These are phyloP conservation scores for Neurospora sp. DNA, from an alignment of 495 filamentous ascomycete species.

Conservation along the genomic window DNA sequence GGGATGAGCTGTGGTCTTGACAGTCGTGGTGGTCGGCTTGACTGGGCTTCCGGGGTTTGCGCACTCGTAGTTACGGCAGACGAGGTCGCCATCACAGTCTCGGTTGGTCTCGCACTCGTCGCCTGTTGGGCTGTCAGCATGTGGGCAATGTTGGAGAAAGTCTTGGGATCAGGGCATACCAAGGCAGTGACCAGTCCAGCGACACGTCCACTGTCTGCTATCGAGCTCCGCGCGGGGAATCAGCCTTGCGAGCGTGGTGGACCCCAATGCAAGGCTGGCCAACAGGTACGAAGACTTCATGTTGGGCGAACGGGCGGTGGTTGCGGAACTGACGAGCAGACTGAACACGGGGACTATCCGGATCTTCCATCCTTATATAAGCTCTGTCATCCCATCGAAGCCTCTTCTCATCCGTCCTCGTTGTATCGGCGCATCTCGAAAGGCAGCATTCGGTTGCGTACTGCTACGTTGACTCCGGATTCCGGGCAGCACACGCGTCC, in stretches of 20 bases:
- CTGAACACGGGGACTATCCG: no score
- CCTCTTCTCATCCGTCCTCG: background rate
- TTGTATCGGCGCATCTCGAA: background rate
- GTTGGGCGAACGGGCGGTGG: background rate
- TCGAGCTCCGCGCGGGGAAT: background rate
- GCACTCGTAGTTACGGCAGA: slow-evolving; percentile 7
- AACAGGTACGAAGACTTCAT: background rate
- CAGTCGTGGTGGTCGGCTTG: slow-evolving; percentile 2
- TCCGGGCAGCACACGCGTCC: background rate
- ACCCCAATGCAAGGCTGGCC: background rate
- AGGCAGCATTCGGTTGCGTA: background rate
- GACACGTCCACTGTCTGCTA: slow-evolving; percentile 2
- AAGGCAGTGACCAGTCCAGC: slow-evolving; percentile 18
- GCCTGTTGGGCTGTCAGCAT: slow-evolving; percentile 8
- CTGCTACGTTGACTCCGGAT: background rate
- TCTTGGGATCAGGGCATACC: slow-evolving; percentile 4
- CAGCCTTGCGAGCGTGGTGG: background rate
- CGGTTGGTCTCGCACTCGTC: slow-evolving; percentile 12
- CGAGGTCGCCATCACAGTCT: slow-evolving; percentile 15
- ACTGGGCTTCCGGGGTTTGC: slow-evolving; percentile 2
- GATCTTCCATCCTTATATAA: background rate
- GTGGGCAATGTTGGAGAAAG: background rate
- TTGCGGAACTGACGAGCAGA: background rate
- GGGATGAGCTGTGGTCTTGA: slow-evolving; percentile 1
- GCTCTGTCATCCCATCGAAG: background rate